phyloP scores from a whole-genome alignment of 768 basidiomycete genomes.

The Ramaria rubella region DNA sequence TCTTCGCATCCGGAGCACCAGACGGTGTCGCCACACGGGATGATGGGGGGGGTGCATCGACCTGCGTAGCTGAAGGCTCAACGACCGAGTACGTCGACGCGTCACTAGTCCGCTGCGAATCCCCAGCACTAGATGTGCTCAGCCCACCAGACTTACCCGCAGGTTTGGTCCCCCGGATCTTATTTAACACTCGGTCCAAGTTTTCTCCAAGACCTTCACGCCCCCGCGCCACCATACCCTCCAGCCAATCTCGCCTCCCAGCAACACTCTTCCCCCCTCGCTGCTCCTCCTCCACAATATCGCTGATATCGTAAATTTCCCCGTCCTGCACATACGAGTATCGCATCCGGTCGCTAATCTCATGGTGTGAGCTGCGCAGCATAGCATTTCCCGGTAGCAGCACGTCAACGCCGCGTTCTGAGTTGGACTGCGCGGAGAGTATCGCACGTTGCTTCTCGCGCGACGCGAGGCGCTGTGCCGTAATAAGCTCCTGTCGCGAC shows the following conservation, averaged over 20 bases:
- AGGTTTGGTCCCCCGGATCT: constrained; percentile 61
- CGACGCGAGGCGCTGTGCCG: constrained; percentile 81
- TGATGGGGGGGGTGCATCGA: constrained; percentile 6
- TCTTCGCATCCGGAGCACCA: constrained; percentile 17
- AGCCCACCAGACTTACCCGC: constrained; percentile 21
- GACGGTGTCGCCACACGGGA: constrained; percentile 34
- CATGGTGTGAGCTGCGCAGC: constrained; percentile 76
- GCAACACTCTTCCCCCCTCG: constrained; percentile 28
- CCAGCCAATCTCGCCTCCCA: constrained; percentile 53
- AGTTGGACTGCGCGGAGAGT: constrained; percentile 78
- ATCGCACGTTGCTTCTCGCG: constrained; percentile 83
- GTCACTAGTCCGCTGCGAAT: constrained; percentile 25
- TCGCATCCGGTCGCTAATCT: constrained; percentile 65
- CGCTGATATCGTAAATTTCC: constrained; percentile 88
- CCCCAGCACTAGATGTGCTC: constrained; percentile 15
- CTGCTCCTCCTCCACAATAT: constrained; percentile 88
- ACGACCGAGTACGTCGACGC: constrained; percentile 56
- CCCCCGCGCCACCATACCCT: constrained; percentile 54
- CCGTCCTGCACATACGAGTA: constrained; percentile 96
- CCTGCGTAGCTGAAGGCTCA: constrained; percentile 20
- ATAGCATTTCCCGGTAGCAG: constrained; percentile 78
- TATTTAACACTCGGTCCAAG: constrained; percentile 65
- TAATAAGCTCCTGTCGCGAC: constrained; percentile 86
- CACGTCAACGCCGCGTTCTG: constrained; percentile 83
- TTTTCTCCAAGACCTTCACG: constrained; percentile 61